A percentile compares a stretch with the other conserved stretches of the same genome.
Evolutionary conservation across 2,329 filamentous ascomycete species (phyloP).

Genomic region (Blastomyces silverae): DNA sequence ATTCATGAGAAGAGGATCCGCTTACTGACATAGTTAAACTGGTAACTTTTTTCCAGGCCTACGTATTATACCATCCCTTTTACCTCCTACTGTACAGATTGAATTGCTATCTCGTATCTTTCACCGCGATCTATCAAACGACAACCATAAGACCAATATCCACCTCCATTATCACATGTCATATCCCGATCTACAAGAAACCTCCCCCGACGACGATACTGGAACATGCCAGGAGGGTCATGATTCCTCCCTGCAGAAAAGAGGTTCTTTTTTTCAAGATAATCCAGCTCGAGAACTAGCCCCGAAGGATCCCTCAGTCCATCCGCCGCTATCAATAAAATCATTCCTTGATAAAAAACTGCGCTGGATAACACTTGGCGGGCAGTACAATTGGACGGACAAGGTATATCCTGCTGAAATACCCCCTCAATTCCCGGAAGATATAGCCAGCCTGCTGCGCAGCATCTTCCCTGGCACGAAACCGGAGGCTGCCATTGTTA

Average conservation of each 20-base stretch:
- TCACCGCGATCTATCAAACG: constrained; percentile 67
- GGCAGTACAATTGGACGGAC: constrained; percentile 92
- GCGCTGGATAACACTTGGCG: constrained; percentile 90
- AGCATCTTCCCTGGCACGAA: constrained; percentile 67
- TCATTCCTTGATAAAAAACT: constrained; percentile 72
- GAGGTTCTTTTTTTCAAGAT: constrained; percentile 51
- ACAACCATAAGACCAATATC: constrained; percentile 78
- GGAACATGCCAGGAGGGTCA: not conserved
- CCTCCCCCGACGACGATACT: not conserved
- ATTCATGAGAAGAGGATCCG: not conserved
- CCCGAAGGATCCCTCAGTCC: constrained; percentile 66
- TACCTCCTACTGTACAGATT: constrained; percentile 63
- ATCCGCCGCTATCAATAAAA: constrained; percentile 63
- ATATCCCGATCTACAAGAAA: constrained; percentile 44
- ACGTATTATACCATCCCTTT: constrained; percentile 64
- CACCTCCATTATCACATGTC: constrained; percentile 70
- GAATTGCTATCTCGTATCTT: constrained; percentile 65
- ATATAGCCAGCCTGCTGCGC: constrained; percentile 62
- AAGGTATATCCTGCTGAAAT: constrained; percentile 67
- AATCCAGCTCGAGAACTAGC: constrained; percentile 29
- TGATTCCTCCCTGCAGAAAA: constrained; percentile 30
- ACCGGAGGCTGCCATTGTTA: constrained; percentile 86
- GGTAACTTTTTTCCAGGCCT: constrained; percentile 55
- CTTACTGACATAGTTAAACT: constrained; percentile 2
- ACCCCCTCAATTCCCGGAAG: constrained; percentile 66